Conservation (phyloP, 495 filamentous ascomycete species). For the Achaetomiella virescens region DNA sequence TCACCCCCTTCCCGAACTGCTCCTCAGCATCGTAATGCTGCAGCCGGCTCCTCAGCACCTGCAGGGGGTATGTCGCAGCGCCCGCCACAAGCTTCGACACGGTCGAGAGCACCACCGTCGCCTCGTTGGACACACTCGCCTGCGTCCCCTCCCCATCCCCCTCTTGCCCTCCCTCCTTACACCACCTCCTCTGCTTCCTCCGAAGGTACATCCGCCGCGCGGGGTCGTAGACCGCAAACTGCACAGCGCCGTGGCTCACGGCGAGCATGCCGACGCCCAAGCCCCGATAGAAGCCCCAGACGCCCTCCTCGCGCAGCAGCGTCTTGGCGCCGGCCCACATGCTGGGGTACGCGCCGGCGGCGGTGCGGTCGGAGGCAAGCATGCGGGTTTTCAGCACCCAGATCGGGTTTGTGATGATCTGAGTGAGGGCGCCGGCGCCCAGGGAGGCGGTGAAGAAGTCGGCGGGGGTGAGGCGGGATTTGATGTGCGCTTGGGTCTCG, state of each 20-base stretch:
- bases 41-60: constrained; percentile 78
- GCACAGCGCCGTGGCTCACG: constrained; percentile 90
- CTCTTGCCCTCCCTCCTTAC: constrained; percentile 3
- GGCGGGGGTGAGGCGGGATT: constrained; percentile 48
- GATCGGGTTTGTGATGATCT: constrained; percentile 85
- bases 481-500: background rate
- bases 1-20: constrained; percentile 59
- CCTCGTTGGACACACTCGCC: constrained; percentile 58
- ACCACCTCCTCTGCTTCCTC: constrained; percentile 16
- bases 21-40: constrained; percentile 78
- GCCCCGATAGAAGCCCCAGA: constrained; percentile 75
- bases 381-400: constrained; percentile 99
- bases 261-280: constrained; percentile 77
- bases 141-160: constrained; percentile 29
- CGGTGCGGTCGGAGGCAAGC: constrained; percentile 69
- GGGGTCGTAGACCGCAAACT: constrained; percentile 93
- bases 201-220: constrained; percentile 55
- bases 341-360: constrained; percentile 74
- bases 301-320: constrained; percentile 62
- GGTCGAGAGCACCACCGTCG: constrained; percentile 70
- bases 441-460: constrained; percentile 84
- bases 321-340: constrained; percentile 60
- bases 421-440: constrained; percentile 65
- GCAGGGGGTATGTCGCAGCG: constrained; percentile 84
- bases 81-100: constrained; percentile 84